Evolutionary conservation across 306 rosid genomes (phyloP), one percentile per base, ranked within the genome.

Genomic region (Cicer arietinum): DNA sequence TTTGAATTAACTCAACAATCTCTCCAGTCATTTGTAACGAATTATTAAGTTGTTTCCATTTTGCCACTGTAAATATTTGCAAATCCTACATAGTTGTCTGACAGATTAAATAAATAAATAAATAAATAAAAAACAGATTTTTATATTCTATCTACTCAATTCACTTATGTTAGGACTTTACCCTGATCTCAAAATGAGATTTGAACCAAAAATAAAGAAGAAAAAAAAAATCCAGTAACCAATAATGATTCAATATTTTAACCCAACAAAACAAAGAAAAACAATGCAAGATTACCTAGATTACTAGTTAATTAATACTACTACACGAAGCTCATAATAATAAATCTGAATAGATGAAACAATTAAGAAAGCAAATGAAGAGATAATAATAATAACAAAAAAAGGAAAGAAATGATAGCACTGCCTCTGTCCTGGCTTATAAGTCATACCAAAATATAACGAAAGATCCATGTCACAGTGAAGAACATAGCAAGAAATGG

Each of bases 361-460:
- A 51, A 30, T 30, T 30, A 30, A 73, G 67, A 67, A 48, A 35
- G 37, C 41, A 68, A 59, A 67, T 25, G n/a, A 10, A 60, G 5
- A 22, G 35, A 61, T 18, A 40, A 61, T 13, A 5, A 45, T 22
- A 56, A 51, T 43, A 59, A 53, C 35, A 39, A 46, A 35, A 51
- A 67, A 18, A 10, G 5, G 6, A 73, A 39, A 57, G 61, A 75
- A 80, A 11, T 51, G 45, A 74, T 14, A 85, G 96, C 98, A 87
- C 96, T 89, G 98, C 89, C 98, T 91, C 94, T 87, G 74, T 42
- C 95, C 98, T 81, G 90, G 83, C 93, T 61, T 61, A 5, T 30
- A 17, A 52, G 43, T 77, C 64, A 84, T 3, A 44, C 71, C 57
- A 76, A 50, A 76, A 75, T 60, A 71, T 14, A 64, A 12, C 40